Conservation (phyloP, 225 moss, liverwort and hornwort genomes). For the Bryoerythrophyllum caledonicum region DNA sequence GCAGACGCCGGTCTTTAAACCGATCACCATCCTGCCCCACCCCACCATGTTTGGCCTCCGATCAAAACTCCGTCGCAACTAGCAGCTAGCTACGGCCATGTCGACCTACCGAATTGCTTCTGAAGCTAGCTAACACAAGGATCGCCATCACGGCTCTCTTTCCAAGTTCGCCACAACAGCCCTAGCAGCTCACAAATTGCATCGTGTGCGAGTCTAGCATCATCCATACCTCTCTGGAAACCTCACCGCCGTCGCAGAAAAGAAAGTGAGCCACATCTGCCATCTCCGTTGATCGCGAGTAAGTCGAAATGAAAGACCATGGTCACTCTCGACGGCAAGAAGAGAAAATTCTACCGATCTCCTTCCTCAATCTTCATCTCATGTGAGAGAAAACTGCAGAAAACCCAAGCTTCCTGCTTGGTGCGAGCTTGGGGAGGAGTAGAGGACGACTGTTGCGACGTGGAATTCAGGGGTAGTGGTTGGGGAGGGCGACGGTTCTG, state of each 20-base stretch:
- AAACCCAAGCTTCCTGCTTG: no score
- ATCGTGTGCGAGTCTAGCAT: no score
- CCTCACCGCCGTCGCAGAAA: neutral
- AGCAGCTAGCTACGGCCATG: neutral
- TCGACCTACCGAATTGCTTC: neutral
- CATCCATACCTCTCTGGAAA: neutral
- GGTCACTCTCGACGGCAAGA: no score
- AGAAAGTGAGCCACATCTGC: no score
- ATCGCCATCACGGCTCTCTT: neutral
- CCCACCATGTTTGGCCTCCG: neutral
- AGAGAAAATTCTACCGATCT: no score
- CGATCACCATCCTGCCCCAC: neutral
- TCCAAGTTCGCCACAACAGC: neutral
- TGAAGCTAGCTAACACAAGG: constrained; percentile 4
- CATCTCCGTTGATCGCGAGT: no score
- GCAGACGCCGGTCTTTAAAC: no score
- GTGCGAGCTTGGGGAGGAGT: neutral
- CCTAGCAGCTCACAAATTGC: neutral
- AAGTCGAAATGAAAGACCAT: no score
- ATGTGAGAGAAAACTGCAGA: no score
- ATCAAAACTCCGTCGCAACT: neutral
- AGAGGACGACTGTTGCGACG: neutral
- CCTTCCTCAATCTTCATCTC: no score
- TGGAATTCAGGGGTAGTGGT: neutral
- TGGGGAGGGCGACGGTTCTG: neutral